Base-by-base conservation (phyloP, 116 monocot genomes). In the Cymodocea nodosa region DNA sequence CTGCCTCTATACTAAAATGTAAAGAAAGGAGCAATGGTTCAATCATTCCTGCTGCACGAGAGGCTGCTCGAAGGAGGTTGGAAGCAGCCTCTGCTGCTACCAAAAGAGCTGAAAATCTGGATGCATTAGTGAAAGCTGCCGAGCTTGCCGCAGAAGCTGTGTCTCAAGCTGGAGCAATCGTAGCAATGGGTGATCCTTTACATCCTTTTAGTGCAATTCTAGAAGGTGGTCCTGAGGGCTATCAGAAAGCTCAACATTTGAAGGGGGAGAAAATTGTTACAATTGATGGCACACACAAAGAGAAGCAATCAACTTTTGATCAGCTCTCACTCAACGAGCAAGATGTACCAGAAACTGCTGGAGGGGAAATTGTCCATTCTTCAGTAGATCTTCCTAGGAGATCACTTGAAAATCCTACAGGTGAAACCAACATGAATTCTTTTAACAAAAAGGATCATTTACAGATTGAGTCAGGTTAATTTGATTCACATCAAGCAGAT, bases 101-200 rank as follows among this genome's bases (percentile, higher is more conserved):
- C 15, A 98, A 92, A 80, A 76, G 86, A 48, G 92, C 92, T 35
- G 84, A 98, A 68, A 98, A 86, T 67, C 77, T 98, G 73, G 98
- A 91, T 80, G 91, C 98, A 30, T 77, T 98, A 25, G 64, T 98
- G 35, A 92, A 78, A 80, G 98, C 92, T 73, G 98, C 98, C 59
- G 98, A 92, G 63, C 73, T 98, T 68, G 86, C 84, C 64, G 88
- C 89, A 60, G 88, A 85, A 75, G 92, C 92, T 67, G 89, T 92
- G 65, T 80, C 75, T 15, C 88, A 92, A 66, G 92, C 86, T 37
- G 92, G 92, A 62, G 70, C 77, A 15, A 73, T 98, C 51, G 76
- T 92, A 75, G 80, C 84, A 39, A 85, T 98, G 92, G 92, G 92
- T 6, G 98, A 98, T 70, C 98, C 92, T 36, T 75, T 98, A 71